A percentile compares a stretch with the other conserved stretches of the same genome.
Conservation (phyloP, 148 eudicot species). For the Heliosperma pusillum region DNA sequence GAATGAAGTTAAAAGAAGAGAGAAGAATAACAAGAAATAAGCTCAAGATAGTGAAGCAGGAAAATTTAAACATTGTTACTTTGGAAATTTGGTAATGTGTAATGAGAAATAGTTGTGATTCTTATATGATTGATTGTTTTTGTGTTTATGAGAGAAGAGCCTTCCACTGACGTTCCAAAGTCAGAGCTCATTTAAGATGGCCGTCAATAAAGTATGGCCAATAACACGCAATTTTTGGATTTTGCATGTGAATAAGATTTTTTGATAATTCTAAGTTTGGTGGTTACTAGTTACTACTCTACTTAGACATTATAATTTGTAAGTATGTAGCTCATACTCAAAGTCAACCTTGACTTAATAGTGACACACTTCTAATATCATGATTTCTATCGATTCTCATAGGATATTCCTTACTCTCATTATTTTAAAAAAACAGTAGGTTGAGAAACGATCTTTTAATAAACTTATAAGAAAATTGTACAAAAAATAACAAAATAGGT, state of each 20-base stretch:
- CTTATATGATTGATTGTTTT: too few relatives aligned
- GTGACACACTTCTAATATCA: too few relatives aligned
- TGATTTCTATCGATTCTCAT: too few relatives aligned
- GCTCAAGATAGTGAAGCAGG: background rate
- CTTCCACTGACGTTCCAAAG: background rate
- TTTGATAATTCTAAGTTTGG: too few relatives aligned
- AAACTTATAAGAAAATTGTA: too few relatives aligned
- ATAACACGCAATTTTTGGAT: background rate
- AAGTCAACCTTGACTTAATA: too few relatives aligned
- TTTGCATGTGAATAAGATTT: background rate
- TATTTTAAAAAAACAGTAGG: too few relatives aligned
- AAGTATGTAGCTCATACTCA: background rate
- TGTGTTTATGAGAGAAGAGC: background rate
- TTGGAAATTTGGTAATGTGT: background rate
- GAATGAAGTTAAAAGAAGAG: slow-evolving; percentile 37
- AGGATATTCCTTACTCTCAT: too few relatives aligned
- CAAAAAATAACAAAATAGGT: too few relatives aligned
- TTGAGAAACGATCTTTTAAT: too few relatives aligned
- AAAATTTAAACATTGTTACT: background rate
- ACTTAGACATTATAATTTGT: too few relatives aligned
- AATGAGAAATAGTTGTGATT: background rate
- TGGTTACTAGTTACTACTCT: too few relatives aligned
- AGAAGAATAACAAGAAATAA: slow-evolving; percentile 20
- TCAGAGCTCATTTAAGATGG: background rate
- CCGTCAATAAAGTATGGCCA: background rate